phyloP scores from a whole-genome alignment of 495 filamentous ascomycete genomes.

The Xylaria curta region DNA sequence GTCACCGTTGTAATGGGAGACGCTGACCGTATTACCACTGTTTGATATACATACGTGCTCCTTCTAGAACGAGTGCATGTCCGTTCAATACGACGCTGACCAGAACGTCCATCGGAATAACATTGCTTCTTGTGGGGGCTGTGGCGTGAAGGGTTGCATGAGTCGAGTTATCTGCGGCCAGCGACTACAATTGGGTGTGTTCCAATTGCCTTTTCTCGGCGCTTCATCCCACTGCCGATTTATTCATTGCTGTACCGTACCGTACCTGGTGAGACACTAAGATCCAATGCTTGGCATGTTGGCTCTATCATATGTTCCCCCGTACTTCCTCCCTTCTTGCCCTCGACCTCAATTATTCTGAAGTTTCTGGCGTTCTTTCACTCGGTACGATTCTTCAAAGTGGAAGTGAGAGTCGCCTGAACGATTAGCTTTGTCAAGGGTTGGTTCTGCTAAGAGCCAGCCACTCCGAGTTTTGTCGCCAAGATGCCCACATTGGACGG shows the following conservation, averaged over 20 bases:
- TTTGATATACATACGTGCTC: slow-evolving; percentile 7
- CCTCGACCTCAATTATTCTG: not conserved
- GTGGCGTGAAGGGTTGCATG: slow-evolving; percentile 18
- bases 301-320: slow-evolving; percentile 12
- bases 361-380: not conserved
- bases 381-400: not conserved
- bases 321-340: not conserved
- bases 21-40: slow-evolving; percentile 17
- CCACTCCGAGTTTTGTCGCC: slow-evolving; percentile 28
- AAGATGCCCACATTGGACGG: slow-evolving; percentile 44
- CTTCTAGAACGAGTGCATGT: slow-evolving; percentile 21
- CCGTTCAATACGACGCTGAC: slow-evolving; percentile 13
- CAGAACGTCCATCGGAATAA: slow-evolving; percentile 2
- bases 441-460: not conserved
- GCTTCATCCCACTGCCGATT: slow-evolving; percentile 7
- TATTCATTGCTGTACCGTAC: not conserved
- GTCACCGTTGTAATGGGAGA: slow-evolving; percentile 5
- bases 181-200: slow-evolving; percentile 1
- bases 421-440: not conserved
- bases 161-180: slow-evolving; percentile 20
- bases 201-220: slow-evolving; percentile 26
- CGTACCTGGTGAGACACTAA: slow-evolving; percentile 22
- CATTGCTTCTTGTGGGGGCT: slow-evolving; percentile 19
- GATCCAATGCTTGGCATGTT: slow-evolving; percentile 20
- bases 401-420: not conserved